Conservation (phyloP, 495 filamentous ascomycete genomes). For the Penicillium pancosmium region DNA sequence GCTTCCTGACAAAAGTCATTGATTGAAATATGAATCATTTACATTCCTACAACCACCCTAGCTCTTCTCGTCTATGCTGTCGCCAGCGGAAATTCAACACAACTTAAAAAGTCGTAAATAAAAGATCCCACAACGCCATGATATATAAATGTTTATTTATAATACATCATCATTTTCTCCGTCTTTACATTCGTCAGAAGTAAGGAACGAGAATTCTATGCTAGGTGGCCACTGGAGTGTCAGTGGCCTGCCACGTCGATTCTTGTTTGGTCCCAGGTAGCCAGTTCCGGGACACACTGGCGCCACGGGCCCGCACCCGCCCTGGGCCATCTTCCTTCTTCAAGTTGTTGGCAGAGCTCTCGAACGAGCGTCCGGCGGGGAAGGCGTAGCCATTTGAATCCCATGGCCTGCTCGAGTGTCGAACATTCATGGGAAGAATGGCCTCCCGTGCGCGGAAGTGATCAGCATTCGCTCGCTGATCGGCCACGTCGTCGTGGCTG, state of each 20-base stretch:
- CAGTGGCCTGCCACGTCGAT: slow-evolving; percentile 73
- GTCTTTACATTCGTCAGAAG: neutral
- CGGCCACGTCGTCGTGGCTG: slow-evolving; percentile 78
- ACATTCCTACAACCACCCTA: slow-evolving; percentile 11
- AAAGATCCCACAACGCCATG: slow-evolving; percentile 13
- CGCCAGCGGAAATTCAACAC: neutral
- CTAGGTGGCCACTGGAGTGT: slow-evolving; percentile 32
- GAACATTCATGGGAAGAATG: slow-evolving; percentile 68
- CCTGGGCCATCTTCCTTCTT: slow-evolving; percentile 65
- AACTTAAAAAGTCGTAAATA: neutral
- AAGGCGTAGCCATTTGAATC: slow-evolving; percentile 48
- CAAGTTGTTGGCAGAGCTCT: slow-evolving; percentile 39
- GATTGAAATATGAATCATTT: slow-evolving; percentile 13
- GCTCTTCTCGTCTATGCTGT: slow-evolving; percentile 10
- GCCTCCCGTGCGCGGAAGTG: slow-evolving; percentile 61
- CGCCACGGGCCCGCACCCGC: slow-evolving; percentile 54
- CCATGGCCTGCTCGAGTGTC: slow-evolving; percentile 37
- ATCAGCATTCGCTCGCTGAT: slow-evolving; percentile 63
- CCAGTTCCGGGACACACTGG: slow-evolving; percentile 62
- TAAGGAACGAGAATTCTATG: slow-evolving; percentile 3
- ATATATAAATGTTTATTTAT: slow-evolving; percentile 10
- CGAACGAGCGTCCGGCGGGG: slow-evolving; percentile 30
- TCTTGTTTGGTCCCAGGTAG: slow-evolving; percentile 78
- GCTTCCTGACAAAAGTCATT: slow-evolving; percentile 1
- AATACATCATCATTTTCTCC: slow-evolving; percentile 15